Base-by-base conservation (phyloP, 176 grass and related monocot genomes). In the Hsuehochloa calcarea region DNA sequence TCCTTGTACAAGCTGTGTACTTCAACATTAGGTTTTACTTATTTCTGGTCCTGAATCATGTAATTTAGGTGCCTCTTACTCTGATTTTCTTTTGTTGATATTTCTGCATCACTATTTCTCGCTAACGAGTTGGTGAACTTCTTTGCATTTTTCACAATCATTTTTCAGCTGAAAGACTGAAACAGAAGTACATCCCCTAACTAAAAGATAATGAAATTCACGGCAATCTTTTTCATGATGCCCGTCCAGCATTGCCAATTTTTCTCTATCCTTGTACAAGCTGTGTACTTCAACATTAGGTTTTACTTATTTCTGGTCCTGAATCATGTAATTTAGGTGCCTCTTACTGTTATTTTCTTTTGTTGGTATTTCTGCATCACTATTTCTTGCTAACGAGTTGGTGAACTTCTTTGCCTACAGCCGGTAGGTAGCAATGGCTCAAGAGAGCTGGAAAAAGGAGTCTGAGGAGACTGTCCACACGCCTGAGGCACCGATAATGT, bases 401-500 rank as follows among this genome's bases (percentile, higher is more conserved):
- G 38, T 14, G 22, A 69, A 60, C 39, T 68, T 58, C 0, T 74
- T 17, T 79, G 41, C 14, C 3, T 61, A 47, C 89, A 87, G 89
- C 40, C 5, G 2, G 44, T 67, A 9, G 1, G 9, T 79, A 79
- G 19, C 80, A 84, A 97, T 97, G 94, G 92, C 94, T 68, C 92
- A 97, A 74, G 94, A 97, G 61, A 90, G 94, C 83, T 97, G 92
- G 94, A 92, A 89, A 52, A 88, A 94, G 64, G 92, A 94, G 86
- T 76, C 88, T 75, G 91, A 93, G 71, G 82, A 85, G 73, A 90
- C 88, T 17, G 89, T 82, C 31, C 84, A 91, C 9, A 86, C 87
- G 0, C 91, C 87, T 3, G 94, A 97, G 85, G 85, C 79, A 6
- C 90, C 90, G 7, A 68, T 88, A 47, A 69, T 92, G 60, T 97